A percentile compares a stretch with the other conserved stretches of the same genome.
These are phyloP conservation scores for Boletus subluridellus DNA, from an alignment of 1,284 basidiomycete species.

Conservation along the genomic window DNA sequence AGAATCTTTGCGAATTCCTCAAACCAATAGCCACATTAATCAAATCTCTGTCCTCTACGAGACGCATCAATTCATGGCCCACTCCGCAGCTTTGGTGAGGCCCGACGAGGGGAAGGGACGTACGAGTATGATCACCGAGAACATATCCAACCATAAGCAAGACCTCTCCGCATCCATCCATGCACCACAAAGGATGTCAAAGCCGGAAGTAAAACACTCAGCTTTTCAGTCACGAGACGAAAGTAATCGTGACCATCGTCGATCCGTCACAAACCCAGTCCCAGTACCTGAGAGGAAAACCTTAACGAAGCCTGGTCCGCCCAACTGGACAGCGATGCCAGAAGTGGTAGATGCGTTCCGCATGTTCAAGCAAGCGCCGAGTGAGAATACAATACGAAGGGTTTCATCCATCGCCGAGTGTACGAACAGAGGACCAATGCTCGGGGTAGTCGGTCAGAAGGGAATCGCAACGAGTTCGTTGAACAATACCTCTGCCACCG, in stretches of 20 bases:
- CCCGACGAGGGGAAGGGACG: not conserved
- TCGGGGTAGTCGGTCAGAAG: constrained; percentile 14
- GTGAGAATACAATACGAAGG: constrained; percentile 1
- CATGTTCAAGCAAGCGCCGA: constrained; percentile 13
- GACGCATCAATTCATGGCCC: not conserved
- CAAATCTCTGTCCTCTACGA: not conserved
- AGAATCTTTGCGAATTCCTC: not conserved
- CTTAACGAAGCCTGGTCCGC: not conserved
- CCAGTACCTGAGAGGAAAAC: not conserved
- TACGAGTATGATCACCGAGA: not conserved
- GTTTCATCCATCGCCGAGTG: constrained; percentile 7
- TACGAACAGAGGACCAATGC: constrained; percentile 2
- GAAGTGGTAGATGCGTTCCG: constrained; percentile 20
- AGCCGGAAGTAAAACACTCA: not conserved
- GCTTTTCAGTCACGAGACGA: not conserved
- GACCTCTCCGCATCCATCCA: constrained; percentile 14
- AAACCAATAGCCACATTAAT: not conserved
- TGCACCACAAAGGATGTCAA: constrained; percentile 2
- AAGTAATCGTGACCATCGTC: not conserved
- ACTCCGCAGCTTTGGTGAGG: not conserved
- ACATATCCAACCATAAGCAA: not conserved
- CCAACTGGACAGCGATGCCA: constrained; percentile 22
- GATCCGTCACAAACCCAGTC: not conserved
- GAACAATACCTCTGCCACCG: constrained; percentile 10
- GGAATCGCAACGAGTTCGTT: constrained; percentile 19